These are phyloP conservation scores for Mycena rosella DNA, from an alignment of 768 basidiomycete genomes.

Conservation along the genomic window DNA sequence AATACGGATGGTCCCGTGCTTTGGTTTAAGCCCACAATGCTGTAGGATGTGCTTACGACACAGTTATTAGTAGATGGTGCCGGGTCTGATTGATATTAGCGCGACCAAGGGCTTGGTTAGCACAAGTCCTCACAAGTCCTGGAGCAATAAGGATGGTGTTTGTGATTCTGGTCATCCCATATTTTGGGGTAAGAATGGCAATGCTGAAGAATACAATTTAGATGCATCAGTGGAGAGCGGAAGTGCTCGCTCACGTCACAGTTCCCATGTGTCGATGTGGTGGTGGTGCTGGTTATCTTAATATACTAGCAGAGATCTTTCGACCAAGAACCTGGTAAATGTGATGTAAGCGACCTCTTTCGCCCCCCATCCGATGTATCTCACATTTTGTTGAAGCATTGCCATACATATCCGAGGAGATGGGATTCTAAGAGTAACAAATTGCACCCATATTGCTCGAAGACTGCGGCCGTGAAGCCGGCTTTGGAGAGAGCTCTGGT, in stretches of 20 bases:
- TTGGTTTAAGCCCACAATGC: neutral
- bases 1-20: neutral
- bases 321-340: no score
- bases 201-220: neutral
- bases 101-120: neutral
- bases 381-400: no score
- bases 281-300: neutral
- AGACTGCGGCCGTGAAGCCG: no score
- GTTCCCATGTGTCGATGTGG: neutral
- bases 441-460: no score
- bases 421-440: no score
- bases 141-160: neutral
- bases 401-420: no score
- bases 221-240: neutral
- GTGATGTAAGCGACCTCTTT: no score
- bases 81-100: neutral
- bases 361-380: no score
- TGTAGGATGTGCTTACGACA: neutral
- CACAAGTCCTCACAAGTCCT: constrained; percentile 2
- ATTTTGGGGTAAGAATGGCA: constrained; percentile 2
- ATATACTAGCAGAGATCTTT: no score
- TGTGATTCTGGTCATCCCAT: neutral
- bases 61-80: neutral
- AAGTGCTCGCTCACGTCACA: neutral
- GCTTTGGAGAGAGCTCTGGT: no score